Percentiles rank a stretch among this genome's conserved stretches.
Conservation (phyloP, 352 stramenopile genomes). For the Pythium biforme region DNA sequence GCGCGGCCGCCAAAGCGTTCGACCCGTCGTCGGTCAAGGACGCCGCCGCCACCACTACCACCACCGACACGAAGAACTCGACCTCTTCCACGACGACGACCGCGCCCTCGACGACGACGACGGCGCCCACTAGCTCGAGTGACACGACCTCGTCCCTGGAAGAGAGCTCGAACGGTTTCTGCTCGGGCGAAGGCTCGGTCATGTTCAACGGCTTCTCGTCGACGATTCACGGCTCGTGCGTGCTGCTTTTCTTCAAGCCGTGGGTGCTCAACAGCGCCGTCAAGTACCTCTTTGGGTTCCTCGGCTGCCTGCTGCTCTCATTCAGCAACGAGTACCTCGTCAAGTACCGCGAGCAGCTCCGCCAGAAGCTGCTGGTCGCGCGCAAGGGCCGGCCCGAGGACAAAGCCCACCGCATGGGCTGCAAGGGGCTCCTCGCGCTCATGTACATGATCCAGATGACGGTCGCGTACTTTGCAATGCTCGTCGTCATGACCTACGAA, state of each 20-base stretch:
- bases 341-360: constrained; percentile 49
- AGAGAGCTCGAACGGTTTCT: constrained; percentile 36
- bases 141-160: constrained; percentile 19
- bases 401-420: constrained; percentile 59
- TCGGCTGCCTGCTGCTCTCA: constrained; percentile 58
- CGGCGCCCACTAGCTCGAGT: constrained; percentile 21
- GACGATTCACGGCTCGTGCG: constrained; percentile 67
- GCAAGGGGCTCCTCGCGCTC: constrained; percentile 56
- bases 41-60: neutral
- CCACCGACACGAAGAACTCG: constrained; percentile 5
- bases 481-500: constrained; percentile 85
- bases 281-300: constrained; percentile 76
- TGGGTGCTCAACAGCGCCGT: constrained; percentile 71
- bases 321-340: constrained; percentile 69
- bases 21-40: constrained; percentile 24
- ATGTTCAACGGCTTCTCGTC: constrained; percentile 86
- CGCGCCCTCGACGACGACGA: neutral
- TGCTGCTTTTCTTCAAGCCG: constrained; percentile 73
- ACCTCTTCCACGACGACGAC: neutral
- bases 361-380: constrained; percentile 40
- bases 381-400: constrained; percentile 36
- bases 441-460: constrained; percentile 85
- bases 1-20: constrained; percentile 43
- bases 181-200: constrained; percentile 61
- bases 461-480: constrained; percentile 80